These are phyloP conservation scores for Metschnikowia santaceciliae DNA, from an alignment of 805 yeast genomes.

Conservation along the genomic window DNA sequence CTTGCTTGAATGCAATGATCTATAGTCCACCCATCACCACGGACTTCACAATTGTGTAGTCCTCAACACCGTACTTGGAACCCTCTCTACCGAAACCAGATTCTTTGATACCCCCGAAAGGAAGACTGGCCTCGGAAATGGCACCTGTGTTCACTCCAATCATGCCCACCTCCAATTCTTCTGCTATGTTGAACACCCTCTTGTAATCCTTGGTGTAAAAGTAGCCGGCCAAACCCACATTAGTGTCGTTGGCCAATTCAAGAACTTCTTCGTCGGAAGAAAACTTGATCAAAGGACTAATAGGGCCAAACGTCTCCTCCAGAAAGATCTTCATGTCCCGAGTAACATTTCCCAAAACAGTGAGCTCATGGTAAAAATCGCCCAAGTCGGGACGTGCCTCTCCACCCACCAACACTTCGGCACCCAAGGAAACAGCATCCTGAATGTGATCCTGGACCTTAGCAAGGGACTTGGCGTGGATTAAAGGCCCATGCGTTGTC, in stretches of 20 bases:
- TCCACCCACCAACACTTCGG: constrained; percentile 63
- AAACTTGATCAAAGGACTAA: constrained; percentile 68
- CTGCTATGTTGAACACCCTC: constrained; percentile 58
- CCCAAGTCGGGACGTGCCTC: constrained; percentile 51
- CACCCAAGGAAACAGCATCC: constrained; percentile 66
- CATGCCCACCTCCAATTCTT: constrained; percentile 74
- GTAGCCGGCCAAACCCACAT: constrained; percentile 76
- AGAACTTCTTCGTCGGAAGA: constrained; percentile 61
- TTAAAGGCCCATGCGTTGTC: constrained; percentile 76
- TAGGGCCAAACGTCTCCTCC: constrained; percentile 84
- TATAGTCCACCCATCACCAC: constrained; percentile 36
- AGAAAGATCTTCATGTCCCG: constrained; percentile 50
- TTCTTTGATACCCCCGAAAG: constrained; percentile 75
- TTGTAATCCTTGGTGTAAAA: constrained; percentile 56
- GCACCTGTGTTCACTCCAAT: constrained; percentile 75
- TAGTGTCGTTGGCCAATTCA: constrained; percentile 57
- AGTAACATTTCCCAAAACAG: constrained; percentile 60
- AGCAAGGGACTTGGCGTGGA: constrained; percentile 55
- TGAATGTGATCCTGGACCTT: constrained; percentile 60
- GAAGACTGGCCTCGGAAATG: constrained; percentile 63
- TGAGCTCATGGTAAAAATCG: constrained; percentile 61
- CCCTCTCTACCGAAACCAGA: constrained; percentile 84
- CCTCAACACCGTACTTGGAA: constrained; percentile 70
- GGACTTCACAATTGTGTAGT: constrained; percentile 63
- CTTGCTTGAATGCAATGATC: background rate